Evolutionary conservation across 139 green algal genomes (phyloP), one percentile per base, ranked within the genome.

Genomic region (Pleodorina starrii): DNA sequence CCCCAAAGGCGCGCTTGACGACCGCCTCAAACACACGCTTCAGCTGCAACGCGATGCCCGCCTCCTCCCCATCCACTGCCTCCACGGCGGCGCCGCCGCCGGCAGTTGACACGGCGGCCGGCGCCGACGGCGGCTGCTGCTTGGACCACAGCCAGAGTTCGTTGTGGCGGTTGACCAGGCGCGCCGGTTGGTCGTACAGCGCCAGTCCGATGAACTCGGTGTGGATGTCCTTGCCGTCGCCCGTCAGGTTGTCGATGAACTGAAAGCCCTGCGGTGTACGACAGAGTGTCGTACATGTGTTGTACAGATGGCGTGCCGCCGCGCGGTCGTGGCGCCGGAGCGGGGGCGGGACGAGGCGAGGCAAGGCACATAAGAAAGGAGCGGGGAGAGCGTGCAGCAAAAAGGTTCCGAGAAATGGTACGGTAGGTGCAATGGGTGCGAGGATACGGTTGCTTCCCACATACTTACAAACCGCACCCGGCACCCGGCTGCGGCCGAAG

Each of bases 71-170:
- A 60, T 71, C 32, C 29, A 63, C 75, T 9, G 46, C n/a, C n/a
- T 35, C 71, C 38, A 21, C 66, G 7, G 32, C n/a, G 32, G 29
- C 66, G 32, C 19, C 35, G 32, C 4, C 16, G 4, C 7, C 35
- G 4, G 66, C 35, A 42, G 66, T 19, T 6, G 66, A 4, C 6
- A 16, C 66, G 19, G 10, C 1, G 16, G 16, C 32, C 68, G 17
- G 35, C 68, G 75, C 75, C 29, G 44, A 3, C 46, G 75, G 5
- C 16, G 75, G 75, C 75, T 4, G 35, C n/a, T 25, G 5, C 57
- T 86, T 89, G 75, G 75, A 25, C 76, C 76, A 87, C 12, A 90
- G 32, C 86, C 86, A 90, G 0, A 90, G 27, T 60, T 90, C 86
- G 76, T 90, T 90, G 63, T 90, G 86, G 44, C 86, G 76, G 14